phyloP scores from a whole-genome alignment of 2,329 filamentous ascomycete genomes.

The Xylaria multiplex region DNA sequence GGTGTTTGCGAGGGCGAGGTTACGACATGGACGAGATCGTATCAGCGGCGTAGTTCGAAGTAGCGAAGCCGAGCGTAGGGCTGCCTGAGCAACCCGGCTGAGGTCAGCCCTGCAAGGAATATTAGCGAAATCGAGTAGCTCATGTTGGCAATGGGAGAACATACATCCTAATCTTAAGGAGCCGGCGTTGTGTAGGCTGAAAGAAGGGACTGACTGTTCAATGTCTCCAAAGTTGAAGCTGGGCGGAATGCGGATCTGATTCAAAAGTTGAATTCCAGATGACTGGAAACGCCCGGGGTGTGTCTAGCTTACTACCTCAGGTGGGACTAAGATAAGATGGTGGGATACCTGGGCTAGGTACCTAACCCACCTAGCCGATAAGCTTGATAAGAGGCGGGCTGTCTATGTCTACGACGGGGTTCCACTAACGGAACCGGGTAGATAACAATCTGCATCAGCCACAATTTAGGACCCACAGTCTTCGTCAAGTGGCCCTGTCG shows the following conservation, averaged over 20 bases:
- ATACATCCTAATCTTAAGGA: slow-evolving; percentile 38
- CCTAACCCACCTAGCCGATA: no score
- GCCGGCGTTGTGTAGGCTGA: not conserved
- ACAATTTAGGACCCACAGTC: not conserved
- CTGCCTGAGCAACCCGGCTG: slow-evolving; percentile 42
- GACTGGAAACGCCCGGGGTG: not conserved
- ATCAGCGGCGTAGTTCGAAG: slow-evolving; percentile 39
- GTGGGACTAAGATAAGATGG: no score
- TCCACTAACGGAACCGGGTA: not conserved
- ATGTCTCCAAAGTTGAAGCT: not conserved
- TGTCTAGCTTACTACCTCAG: not conserved
- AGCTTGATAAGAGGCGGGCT: no score
- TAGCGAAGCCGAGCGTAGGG: slow-evolving; percentile 40
- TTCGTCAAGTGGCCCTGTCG: not conserved
- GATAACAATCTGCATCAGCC: not conserved
- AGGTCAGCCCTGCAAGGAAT: slow-evolving; percentile 43
- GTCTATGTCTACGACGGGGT: not conserved
- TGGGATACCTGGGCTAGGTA: no score
- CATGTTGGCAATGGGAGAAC: not conserved
- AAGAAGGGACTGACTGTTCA: not conserved
- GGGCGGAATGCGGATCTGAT: not conserved
- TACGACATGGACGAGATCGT: slow-evolving; percentile 35
- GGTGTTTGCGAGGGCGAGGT: slow-evolving; percentile 14
- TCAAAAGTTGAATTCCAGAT: slow-evolving; percentile 15
- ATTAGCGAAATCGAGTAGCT: slow-evolving; percentile 12